Percentiles rank a stretch among this genome's conserved stretches.
These are phyloP conservation scores for Yamadazyma olivae DNA, from an alignment of 805 yeast genomes.

Conservation along the genomic window DNA sequence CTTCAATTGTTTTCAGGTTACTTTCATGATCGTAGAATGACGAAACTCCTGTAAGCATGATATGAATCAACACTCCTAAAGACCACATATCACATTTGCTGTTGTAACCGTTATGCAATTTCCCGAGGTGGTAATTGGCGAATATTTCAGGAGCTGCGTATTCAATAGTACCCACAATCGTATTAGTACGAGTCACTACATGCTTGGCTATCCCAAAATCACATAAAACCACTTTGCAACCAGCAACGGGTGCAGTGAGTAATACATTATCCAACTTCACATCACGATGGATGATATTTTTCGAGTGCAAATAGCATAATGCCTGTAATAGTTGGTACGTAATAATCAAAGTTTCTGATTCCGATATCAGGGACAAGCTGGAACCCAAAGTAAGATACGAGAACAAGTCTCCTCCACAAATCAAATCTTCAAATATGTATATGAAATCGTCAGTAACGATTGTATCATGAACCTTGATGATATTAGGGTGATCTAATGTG, in stretches of 20 bases:
- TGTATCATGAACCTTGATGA: conserved; percentile 44
- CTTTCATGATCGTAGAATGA: conserved; percentile 61
- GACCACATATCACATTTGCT: conserved; percentile 70
- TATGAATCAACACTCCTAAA: conserved; percentile 57
- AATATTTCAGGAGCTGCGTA: conserved; percentile 71
- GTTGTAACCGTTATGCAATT: conserved; percentile 43
- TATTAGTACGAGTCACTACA: conserved; percentile 33
- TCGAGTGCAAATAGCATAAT: conserved; percentile 49
- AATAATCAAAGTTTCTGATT: conserved; percentile 52
- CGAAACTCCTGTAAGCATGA: conserved; percentile 60
- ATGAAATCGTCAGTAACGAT: conserved; percentile 21
- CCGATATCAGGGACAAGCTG: conserved; percentile 42
- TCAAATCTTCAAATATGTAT: conserved; percentile 47
- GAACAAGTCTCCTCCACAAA: conserved; percentile 59
- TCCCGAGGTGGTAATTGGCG: neutral
- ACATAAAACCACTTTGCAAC: conserved; percentile 54
- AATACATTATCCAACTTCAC: conserved; percentile 64
- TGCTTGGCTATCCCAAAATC: conserved; percentile 59
- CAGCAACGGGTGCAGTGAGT: conserved; percentile 49
- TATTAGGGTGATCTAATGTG: conserved; percentile 46
- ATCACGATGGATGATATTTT: conserved; percentile 63
- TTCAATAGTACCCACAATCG: conserved; percentile 64
- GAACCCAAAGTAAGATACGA: conserved; percentile 48
- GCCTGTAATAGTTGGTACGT: conserved; percentile 58
- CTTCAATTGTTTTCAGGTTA: no score